phyloP scores from a whole-genome alignment of 208 protist species.

The Crithidia brevicula region DNA sequence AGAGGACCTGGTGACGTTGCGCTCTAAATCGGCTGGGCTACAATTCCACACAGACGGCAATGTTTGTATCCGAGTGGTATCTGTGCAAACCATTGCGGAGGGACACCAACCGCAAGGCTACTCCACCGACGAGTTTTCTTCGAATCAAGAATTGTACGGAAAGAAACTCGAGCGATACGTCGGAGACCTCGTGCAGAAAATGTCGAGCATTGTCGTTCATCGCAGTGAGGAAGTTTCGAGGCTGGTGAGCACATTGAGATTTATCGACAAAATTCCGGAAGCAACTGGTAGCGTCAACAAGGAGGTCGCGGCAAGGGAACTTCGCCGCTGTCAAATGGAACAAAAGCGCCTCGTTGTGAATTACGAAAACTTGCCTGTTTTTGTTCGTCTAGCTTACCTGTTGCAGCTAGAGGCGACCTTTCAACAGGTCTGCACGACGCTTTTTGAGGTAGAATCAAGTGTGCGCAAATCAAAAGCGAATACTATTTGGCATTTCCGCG shows the following conservation, averaged over 20 bases:
- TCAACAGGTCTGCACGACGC: slow-evolving; percentile 54
- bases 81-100: slow-evolving; percentile 17
- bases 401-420: slow-evolving; percentile 82
- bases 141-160: background rate
- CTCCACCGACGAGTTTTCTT: slow-evolving; percentile 5
- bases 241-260: background rate
- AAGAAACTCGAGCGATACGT: slow-evolving; percentile 19
- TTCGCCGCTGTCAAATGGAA: slow-evolving; percentile 57
- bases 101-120: background rate
- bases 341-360: slow-evolving; percentile 87
- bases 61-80: slow-evolving; percentile 2
- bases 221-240: slow-evolving; percentile 11
- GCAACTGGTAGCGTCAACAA: slow-evolving; percentile 84
- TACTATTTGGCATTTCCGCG: slow-evolving; percentile 72
- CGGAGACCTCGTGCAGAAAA: slow-evolving; percentile 56
- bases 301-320: slow-evolving; percentile 72
- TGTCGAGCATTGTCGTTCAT: slow-evolving; percentile 45
- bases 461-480: slow-evolving; percentile 37
- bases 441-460: slow-evolving; percentile 59
- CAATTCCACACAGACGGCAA: slow-evolving; percentile 14
- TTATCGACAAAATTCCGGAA: slow-evolving; percentile 38
- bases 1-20: slow-evolving; percentile 18
- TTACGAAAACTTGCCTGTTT: slow-evolving; percentile 74
- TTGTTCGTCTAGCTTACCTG: slow-evolving; percentile 81
- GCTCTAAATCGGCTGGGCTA: slow-evolving; percentile 39